Percentiles rank a stretch among this genome's conserved stretches.
phyloP scores from a whole-genome alignment of 169 alveolate species.

The Babesia bovis region DNA sequence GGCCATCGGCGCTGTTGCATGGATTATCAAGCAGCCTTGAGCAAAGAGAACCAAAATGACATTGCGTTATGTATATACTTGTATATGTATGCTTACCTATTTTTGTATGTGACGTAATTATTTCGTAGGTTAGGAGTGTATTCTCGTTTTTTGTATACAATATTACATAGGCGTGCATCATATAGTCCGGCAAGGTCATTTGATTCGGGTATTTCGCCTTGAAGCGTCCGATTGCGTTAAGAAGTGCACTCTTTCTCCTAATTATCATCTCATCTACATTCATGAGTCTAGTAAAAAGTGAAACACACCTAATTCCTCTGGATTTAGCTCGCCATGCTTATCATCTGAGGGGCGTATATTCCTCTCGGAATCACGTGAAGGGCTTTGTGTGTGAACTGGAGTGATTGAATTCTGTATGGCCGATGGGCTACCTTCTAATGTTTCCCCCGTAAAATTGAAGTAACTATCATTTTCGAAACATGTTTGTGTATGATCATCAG shows the following conservation, averaged over 20 bases:
- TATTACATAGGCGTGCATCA: slow-evolving; percentile 57
- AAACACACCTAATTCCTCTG: slow-evolving; percentile 12
- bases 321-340: background rate
- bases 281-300: no score
- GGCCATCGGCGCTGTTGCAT: no score
- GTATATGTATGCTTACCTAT: slow-evolving; percentile 28
- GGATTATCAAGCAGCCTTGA: no score
- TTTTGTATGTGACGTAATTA: slow-evolving; percentile 35
- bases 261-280: slow-evolving; percentile 15
- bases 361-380: background rate
- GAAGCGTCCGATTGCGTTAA: slow-evolving; percentile 38
- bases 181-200: slow-evolving; percentile 57
- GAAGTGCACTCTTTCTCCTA: slow-evolving; percentile 39
- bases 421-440: background rate
- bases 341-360: background rate
- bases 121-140: slow-evolving; percentile 58
- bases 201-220: slow-evolving; percentile 51
- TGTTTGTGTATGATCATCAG: slow-evolving; percentile 8
- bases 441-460: slow-evolving; percentile 1
- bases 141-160: slow-evolving; percentile 34
- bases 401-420: slow-evolving; percentile 2
- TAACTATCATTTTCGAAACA: slow-evolving; percentile 6
- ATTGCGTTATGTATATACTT: background rate
- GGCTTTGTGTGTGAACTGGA: slow-evolving; percentile 16
- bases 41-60: no score